Conservation (phyloP, 495 filamentous ascomycete species). For the Trichoderma gamsii region DNA sequence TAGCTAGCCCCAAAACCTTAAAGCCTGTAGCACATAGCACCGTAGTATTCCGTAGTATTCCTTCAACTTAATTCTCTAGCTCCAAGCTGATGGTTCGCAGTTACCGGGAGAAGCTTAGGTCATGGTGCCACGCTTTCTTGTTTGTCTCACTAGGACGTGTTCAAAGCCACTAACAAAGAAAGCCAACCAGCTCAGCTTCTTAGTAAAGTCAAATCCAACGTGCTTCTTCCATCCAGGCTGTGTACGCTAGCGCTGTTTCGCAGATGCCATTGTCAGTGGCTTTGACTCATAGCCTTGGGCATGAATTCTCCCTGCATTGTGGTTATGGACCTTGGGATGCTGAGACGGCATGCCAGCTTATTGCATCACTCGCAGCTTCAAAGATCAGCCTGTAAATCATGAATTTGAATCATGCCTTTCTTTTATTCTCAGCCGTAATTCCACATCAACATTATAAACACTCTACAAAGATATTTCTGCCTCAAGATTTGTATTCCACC, state of each 20-base stretch:
- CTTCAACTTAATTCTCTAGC: background rate
- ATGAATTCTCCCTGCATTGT: background rate
- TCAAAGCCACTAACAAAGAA: background rate
- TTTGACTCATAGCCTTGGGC: background rate
- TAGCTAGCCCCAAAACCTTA: constrained; percentile 2
- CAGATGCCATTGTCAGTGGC: background rate
- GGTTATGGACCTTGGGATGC: too few relatives aligned
- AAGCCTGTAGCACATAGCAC: background rate
- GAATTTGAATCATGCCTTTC: background rate
- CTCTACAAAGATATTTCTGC: constrained; percentile 6
- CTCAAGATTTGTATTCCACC: background rate
- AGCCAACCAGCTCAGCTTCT: background rate
- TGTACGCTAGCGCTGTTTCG: background rate
- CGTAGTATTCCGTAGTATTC: too few relatives aligned
- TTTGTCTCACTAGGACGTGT: too few relatives aligned
- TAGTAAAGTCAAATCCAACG: background rate
- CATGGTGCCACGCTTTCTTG: too few relatives aligned
- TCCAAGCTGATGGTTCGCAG: too few relatives aligned
- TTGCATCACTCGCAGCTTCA: background rate
- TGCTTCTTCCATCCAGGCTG: background rate
- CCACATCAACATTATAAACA: constrained; percentile 6
- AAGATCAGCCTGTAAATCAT: background rate
- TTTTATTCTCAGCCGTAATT: constrained; percentile 7
- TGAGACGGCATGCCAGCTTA: background rate
- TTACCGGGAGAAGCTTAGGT: too few relatives aligned